phyloP scores from a whole-genome alignment of 768 basidiomycete genomes.

The Suillus americanus region DNA sequence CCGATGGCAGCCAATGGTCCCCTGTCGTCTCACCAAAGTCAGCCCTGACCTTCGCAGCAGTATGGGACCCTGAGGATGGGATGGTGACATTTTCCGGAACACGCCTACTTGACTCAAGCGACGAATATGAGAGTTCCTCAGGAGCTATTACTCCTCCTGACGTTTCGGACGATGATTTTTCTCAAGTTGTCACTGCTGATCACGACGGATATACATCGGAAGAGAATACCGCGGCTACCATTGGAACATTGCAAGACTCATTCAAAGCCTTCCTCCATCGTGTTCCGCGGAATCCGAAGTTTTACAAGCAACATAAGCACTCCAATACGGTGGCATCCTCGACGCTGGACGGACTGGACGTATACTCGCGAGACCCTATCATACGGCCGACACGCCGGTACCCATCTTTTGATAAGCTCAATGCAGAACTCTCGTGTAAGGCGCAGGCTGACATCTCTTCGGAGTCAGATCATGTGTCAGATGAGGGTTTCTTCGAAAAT shows the following conservation, averaged over 20 bases:
- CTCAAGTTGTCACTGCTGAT: constrained; percentile 16
- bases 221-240: constrained; percentile 22
- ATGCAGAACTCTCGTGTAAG: constrained; percentile 19
- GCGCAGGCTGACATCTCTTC: constrained; percentile 1
- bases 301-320: constrained; percentile 9
- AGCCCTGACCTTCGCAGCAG: constrained; percentile 56
- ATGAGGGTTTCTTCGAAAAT: constrained; percentile 17
- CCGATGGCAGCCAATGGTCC: constrained; percentile 46
- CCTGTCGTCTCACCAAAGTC: constrained; percentile 55
- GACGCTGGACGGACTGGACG: constrained; percentile 30
- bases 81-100: constrained; percentile 58
- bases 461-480: constrained; percentile 21
- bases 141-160: constrained; percentile 11
- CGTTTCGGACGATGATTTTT: constrained; percentile 18
- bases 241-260: constrained; percentile 28
- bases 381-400: constrained; percentile 18
- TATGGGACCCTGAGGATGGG: constrained; percentile 60
- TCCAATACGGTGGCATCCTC: constrained; percentile 29
- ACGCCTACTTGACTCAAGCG: constrained; percentile 36
- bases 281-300: constrained; percentile 20
- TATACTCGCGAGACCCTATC: constrained; percentile 26
- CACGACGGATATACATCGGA: constrained; percentile 14
- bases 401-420: constrained; percentile 21
- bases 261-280: constrained; percentile 28
- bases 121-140: constrained; percentile 15